These are phyloP conservation scores for Hypoxylon fragiforme DNA, from an alignment of 495 filamentous ascomycete species.

Conservation along the genomic window DNA sequence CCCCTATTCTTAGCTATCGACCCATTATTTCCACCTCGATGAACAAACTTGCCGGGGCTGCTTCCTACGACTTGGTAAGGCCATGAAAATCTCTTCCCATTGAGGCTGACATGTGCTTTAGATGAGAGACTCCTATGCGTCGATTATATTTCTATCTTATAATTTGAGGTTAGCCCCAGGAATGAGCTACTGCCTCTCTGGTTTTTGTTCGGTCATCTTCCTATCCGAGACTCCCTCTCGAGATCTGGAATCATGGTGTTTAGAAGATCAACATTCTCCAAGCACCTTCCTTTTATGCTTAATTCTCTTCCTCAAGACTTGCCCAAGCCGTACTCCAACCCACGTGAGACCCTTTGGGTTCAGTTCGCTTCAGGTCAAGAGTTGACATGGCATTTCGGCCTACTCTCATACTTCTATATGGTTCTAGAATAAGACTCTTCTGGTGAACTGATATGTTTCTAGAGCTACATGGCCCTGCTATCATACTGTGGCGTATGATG, in stretches of 20 bases:
- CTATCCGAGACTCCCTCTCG: background rate
- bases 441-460: no score
- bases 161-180: background rate
- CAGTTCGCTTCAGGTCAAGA: no score
- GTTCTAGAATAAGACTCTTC: no score
- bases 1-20: background rate
- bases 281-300: no score
- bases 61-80: background rate
- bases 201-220: background rate
- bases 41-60: background rate
- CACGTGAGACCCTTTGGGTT: no score
- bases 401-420: no score
- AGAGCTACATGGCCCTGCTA: no score
- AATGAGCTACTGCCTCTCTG: background rate
- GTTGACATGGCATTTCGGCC: no score
- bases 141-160: background rate
- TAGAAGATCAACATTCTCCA: background rate
- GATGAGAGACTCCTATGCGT: background rate
- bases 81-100: background rate
- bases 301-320: no score
- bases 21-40: background rate
- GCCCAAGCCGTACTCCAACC: no score
- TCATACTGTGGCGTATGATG: no score
- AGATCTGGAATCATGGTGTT: background rate
- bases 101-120: background rate